These are phyloP conservation scores for Schoenoplectus tabernaemontani DNA, from an alignment of 202 grass and related monocot genomes.

Conservation along the genomic window DNA sequence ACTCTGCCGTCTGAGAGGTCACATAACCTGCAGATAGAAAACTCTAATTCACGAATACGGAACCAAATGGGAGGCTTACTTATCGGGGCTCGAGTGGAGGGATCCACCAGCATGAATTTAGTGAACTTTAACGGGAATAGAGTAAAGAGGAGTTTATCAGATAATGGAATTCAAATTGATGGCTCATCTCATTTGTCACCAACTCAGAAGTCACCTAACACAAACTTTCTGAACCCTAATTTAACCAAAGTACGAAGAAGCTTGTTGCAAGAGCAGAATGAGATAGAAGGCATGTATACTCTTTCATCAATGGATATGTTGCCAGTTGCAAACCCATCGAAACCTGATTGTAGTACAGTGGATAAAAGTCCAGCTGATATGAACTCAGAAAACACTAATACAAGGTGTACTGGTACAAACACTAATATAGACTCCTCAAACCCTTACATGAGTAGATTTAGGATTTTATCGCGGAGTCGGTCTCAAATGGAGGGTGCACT, in stretches of 20 bases:
- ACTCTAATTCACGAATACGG: background rate
- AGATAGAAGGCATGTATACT: slow-evolving; percentile 12
- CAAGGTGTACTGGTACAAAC: background rate
- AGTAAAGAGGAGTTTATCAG: slow-evolving; percentile 26
- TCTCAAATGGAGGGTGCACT: slow-evolving; percentile 1
- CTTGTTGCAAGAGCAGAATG: slow-evolving; percentile 5
- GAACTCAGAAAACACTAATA: background rate
- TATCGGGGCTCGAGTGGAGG: background rate
- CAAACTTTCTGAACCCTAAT: background rate
- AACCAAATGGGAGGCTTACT: background rate
- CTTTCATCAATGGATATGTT: slow-evolving; percentile 18
- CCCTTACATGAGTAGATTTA: background rate
- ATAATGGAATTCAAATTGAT: slow-evolving; percentile 23
- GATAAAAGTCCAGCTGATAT: background rate
- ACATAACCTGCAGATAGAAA: background rate
- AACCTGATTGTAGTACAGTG: background rate
- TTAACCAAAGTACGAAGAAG: background rate
- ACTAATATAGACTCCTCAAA: background rate
- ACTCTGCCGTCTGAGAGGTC: slow-evolving; percentile 15
- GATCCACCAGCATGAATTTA: background rate
- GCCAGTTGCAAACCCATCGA: background rate
- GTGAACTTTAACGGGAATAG: background rate
- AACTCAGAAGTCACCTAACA: background rate
- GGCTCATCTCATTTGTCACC: background rate
- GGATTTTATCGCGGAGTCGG: background rate